These are phyloP conservation scores for Camelina sativa DNA, from an alignment of 345 rosid genomes.

Conservation along the genomic window DNA sequence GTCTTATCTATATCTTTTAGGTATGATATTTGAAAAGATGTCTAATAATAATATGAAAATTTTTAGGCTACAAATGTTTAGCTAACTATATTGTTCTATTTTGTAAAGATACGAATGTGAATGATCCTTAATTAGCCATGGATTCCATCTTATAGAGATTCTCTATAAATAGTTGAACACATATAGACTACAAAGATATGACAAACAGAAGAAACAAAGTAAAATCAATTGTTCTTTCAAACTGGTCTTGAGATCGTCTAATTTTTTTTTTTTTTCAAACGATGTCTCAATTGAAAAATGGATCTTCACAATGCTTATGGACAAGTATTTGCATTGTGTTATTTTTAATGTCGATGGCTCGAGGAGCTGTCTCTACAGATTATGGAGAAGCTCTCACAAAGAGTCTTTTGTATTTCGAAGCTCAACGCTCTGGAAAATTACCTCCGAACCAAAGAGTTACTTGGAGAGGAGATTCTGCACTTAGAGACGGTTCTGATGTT, in stretches of 20 bases:
- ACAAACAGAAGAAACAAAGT: conserved; percentile 12
- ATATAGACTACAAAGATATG: background rate
- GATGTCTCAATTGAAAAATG: conserved; percentile 13
- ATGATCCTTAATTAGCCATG: background rate
- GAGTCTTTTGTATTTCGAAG: conserved; percentile 71
- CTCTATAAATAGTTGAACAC: conserved; percentile 20
- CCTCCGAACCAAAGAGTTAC: conserved; percentile 62
- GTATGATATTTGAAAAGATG: background rate
- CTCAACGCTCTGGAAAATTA: conserved; percentile 78
- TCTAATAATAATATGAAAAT: background rate
- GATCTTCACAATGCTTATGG: conserved; percentile 20
- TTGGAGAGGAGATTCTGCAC: conserved; percentile 76
- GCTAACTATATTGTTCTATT: background rate
- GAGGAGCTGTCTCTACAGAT: conserved; percentile 19
- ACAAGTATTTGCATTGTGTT: conserved; percentile 16
- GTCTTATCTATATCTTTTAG: background rate
- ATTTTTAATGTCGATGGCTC: background rate
- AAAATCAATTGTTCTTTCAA: background rate
- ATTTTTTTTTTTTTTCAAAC: background rate
- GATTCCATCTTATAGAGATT: background rate
- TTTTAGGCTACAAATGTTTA: background rate
- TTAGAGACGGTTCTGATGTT: conserved; percentile 59
- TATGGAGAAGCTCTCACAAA: conserved; percentile 64
- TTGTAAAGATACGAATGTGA: background rate
- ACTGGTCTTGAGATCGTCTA: conserved; percentile 6